Percentiles rank a stretch among this genome's conserved stretches.
These are phyloP conservation scores for Ephemerocybe angulata DNA, from an alignment of 768 basidiomycete species.

Conservation along the genomic window DNA sequence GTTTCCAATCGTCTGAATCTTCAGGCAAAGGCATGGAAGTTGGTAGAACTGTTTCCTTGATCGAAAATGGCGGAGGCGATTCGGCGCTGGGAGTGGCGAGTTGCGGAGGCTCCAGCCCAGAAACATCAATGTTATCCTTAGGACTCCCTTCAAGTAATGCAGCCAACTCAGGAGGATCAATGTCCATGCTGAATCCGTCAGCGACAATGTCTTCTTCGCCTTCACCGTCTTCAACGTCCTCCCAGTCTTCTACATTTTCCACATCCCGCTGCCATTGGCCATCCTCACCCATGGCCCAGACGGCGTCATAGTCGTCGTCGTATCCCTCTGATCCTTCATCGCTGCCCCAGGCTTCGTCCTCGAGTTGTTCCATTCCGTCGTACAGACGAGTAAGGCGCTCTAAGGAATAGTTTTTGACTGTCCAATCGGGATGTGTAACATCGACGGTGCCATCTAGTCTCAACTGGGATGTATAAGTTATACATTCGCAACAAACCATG, in stretches of 20 bases:
- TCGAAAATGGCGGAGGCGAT: too few relatives aligned
- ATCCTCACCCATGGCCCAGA: conserved; percentile 41
- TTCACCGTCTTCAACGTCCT: conserved; percentile 22
- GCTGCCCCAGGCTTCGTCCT: conserved; percentile 60
- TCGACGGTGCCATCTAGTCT: conserved; percentile 69
- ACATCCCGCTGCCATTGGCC: conserved; percentile 46
- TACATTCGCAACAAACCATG: conserved; percentile 2
- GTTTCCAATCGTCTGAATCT: conserved; percentile 53
- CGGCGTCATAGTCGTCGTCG: conserved; percentile 41
- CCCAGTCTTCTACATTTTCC: conserved; percentile 40
- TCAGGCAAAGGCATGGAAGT: neutral
- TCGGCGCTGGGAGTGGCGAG: neutral
- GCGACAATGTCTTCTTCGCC: neutral
- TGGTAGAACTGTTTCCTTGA: neutral
- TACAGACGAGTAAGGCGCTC: conserved; percentile 71
- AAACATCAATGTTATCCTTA: too few relatives aligned
- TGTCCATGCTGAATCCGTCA: neutral
- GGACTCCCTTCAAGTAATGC: neutral
- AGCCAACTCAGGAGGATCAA: neutral
- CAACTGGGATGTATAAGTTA: conserved; percentile 42
- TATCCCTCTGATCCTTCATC: conserved; percentile 41
- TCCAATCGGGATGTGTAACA: conserved; percentile 63
- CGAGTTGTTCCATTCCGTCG: conserved; percentile 78
- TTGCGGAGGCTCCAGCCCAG: too few relatives aligned
- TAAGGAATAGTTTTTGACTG: conserved; percentile 50